Base-by-base conservation (phyloP, 306 rosid species). In the Quercus parvula region DNA sequence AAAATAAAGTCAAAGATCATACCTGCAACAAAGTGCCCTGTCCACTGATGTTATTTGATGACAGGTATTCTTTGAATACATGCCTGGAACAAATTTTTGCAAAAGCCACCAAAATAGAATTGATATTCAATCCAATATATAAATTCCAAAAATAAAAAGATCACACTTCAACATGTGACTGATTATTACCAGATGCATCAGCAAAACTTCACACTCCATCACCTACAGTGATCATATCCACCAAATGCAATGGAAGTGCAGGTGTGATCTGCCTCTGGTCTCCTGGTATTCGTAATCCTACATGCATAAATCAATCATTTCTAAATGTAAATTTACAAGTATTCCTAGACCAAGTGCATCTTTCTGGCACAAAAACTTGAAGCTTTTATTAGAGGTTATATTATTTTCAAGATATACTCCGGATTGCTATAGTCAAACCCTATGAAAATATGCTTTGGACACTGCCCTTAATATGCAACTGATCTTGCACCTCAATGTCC, bases 231-330 rank as follows among this genome's bases (percentile, higher is more conserved):
- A 24, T 24, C 24, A 24, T 24, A 24, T 24, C 24, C 24, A 24
- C 24, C 24, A 24, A 24, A 24, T 24, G 24, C 24, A 24, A 24
- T 24, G 24, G 24, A 24, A 24, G 24, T 24, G 24, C 76, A 73
- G 90, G 87, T 33, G 94, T 82, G 56, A 84, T 83, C 64, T 91
- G 98, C 86, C 97, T 91, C 78, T 92, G 97, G 70, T 92, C 97
- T 20, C 25, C 84, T 52, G 97, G 89, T 64, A 90, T 63, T 63
- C 91, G 86, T 70, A 94, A 84, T 70, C 91, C 98, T 93, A 88
- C 87, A 73, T 35, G 22, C 41, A 79, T 68, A 59, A 61, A 70
- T 55, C 56, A 85, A 67, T 70, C 64, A 46, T 82, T 35, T 59
- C 68, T 59, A 59, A 74, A 73, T 74, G 52, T 66, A 19, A 72